Evolutionary conservation across 768 basidiomycete species (phyloP).

Genomic region (Boletus barrowsii): DNA sequence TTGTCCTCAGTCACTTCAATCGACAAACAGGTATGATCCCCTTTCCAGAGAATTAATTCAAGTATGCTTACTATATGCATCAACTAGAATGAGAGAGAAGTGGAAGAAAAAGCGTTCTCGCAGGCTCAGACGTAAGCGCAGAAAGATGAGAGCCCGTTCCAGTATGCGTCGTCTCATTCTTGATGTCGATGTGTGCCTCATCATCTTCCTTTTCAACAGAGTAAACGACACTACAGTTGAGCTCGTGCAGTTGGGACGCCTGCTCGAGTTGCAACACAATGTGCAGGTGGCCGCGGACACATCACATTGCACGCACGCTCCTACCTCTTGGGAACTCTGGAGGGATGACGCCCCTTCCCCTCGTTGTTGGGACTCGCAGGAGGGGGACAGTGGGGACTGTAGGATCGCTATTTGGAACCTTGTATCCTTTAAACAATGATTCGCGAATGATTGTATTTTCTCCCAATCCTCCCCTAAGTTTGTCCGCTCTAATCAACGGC

Average conservation of each 20-base stretch:
- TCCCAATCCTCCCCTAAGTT: too few species aligned
- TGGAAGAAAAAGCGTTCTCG: constrained; percentile 96
- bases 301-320: constrained; percentile 26
- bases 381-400: constrained; percentile 21
- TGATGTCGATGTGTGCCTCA: not conserved
- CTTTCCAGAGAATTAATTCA: not conserved
- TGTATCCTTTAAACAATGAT: constrained; percentile 15
- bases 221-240: constrained; percentile 33
- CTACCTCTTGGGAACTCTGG: constrained; percentile 22
- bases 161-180: constrained; percentile 50
- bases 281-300: constrained; percentile 14
- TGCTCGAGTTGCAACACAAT: constrained; percentile 9
- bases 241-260: constrained; percentile 25
- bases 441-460: constrained; percentile 14
- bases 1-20: constrained; percentile 31
- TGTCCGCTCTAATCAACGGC: too few species aligned
- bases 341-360: constrained; percentile 18
- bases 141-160: constrained; percentile 95
- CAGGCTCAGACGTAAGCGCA: constrained; percentile 89
- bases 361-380: constrained; percentile 24
- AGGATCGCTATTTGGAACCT: constrained; percentile 18
- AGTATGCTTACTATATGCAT: not conserved
- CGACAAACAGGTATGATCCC: constrained; percentile 26
- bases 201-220: constrained; percentile 24
- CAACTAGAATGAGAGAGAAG: constrained; percentile 91